Base-by-base conservation (phyloP, 2,329 filamentous ascomycete species). In the Parascedosporium putredinis region DNA sequence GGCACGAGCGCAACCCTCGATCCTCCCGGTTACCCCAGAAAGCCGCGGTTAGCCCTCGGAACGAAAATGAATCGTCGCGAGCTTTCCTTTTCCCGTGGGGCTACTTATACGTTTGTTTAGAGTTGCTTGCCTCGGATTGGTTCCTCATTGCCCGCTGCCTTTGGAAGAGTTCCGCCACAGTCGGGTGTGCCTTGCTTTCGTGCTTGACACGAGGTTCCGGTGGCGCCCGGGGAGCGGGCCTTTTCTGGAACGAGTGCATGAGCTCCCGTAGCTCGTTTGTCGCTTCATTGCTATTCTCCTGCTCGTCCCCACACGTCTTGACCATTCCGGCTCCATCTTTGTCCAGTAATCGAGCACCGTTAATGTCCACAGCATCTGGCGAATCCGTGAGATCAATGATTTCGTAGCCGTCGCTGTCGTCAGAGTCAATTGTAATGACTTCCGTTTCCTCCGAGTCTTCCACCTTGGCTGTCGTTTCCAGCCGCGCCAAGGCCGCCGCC, bases 401-500 rank as follows among this genome's bases (percentile, higher is more conserved):
- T 27, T 78, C 74, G 53, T 73, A 70, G 9, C 27, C 27, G 12
- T 72, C 72, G 49, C 69, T 70, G 24, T 67, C 66, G 25, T 66
- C 51, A 25, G 47, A 46, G 18, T 63, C 63, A 8, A 55, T 47
- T 16, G 71, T 75, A 42, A 67, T 74, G 24, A 66, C 70, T 2
- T 66, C 69, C 5, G 70, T 72, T 1, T 58, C 57, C 33, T 63
- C 65, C 34, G 60, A 58, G 1, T 61, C 55, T 10, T 55, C 51
- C 23, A 55, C 53, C 16, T 60, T 58, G 18, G 47, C 47, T 12
- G 25, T 50, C 16, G 29, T 43, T 9, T 79, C 84, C 51, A 91
- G 88, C 10, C 87, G 72, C 12, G 84, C 85, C 56, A 91, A 62
- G 1, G 87, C 87, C 2, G 87, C 87, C 5, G 85, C 85, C 2